Conservation (phyloP, 1,284 basidiomycete genomes). For the Ustilago xerochloae region DNA sequence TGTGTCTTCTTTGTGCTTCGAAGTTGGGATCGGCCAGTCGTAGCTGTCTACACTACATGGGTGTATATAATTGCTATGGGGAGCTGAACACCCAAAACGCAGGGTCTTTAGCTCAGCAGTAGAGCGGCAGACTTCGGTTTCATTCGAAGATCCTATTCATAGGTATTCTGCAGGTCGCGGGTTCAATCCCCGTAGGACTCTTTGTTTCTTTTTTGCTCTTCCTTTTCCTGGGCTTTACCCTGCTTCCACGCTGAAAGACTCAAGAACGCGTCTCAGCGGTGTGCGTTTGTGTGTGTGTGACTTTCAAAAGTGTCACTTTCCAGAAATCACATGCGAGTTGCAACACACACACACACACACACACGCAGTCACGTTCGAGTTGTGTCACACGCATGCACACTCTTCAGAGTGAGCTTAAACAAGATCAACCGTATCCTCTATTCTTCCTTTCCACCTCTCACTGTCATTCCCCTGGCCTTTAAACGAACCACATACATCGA, state of each 20-base stretch:
- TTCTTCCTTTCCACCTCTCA: background rate
- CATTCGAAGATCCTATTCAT: background rate
- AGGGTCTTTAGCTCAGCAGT: slow-evolving; percentile 58
- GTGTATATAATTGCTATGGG: background rate
- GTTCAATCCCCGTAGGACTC: slow-evolving; percentile 58
- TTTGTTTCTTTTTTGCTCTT: slow-evolving; percentile 15
- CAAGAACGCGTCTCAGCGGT: no score
- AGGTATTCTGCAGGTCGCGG: slow-evolving; percentile 52
- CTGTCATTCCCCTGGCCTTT: background rate
- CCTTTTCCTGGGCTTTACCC: background rate
- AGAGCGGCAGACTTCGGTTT: slow-evolving; percentile 56
- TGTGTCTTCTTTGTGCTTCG: background rate
- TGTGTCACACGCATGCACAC: slow-evolving; percentile 9
- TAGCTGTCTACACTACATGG: no score
- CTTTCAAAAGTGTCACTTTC: slow-evolving; percentile 36
- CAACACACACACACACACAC: slow-evolving; percentile 18
- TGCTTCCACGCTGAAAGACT: background rate
- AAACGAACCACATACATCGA: background rate
- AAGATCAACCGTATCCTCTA: background rate
- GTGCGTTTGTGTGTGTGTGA: background rate
- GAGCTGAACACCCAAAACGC: background rate
- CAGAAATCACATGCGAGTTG: slow-evolving; percentile 33
- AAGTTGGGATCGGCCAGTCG: no score
- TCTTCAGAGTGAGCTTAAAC: background rate
- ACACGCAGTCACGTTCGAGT: slow-evolving; percentile 3